phyloP scores from a whole-genome alignment of 306 rosid species.

The Dicorynia guianensis region DNA sequence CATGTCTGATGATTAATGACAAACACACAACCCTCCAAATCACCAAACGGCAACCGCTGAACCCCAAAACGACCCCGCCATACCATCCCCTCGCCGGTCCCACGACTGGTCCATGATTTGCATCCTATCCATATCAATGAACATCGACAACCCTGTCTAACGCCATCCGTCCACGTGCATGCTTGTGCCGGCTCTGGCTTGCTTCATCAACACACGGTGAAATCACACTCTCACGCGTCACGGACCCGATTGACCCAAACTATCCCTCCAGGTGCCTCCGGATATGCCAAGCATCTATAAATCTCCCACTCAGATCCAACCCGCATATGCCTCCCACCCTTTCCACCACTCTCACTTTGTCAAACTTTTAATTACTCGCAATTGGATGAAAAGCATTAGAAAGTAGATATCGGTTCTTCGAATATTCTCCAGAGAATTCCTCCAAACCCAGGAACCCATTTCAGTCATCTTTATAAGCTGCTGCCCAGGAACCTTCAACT shows the following conservation, averaged over 20 bases:
- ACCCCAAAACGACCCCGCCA: constrained; percentile 45
- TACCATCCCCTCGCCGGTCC: not conserved
- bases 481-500: not conserved
- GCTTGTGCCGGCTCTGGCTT: constrained; percentile 36
- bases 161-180: constrained; percentile 50
- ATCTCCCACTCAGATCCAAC: constrained; percentile 32
- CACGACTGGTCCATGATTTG: too few relatives aligned
- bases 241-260: constrained; percentile 1
- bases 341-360: not conserved
- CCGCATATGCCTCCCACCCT: constrained; percentile 41
- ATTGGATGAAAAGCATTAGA: not conserved
- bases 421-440: constrained; percentile 52
- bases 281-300: constrained; percentile 52
- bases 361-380: not conserved
- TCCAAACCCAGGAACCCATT: not conserved
- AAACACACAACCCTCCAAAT: not conserved
- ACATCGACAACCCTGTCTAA: not conserved
- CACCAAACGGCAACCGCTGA: constrained; percentile 46
- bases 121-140: not conserved
- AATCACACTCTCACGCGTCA: constrained; percentile 40
- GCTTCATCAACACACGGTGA: constrained; percentile 25
- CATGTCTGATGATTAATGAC: too few relatives aligned
- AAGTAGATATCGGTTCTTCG: constrained; percentile 12
- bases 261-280: not conserved
- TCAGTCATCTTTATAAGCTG: constrained; percentile 27